Percentiles rank a stretch among this genome's conserved stretches.
These are phyloP conservation scores for Fusarium sp. DNA, from an alignment of 2,329 filamentous ascomycete species.

Conservation along the genomic window DNA sequence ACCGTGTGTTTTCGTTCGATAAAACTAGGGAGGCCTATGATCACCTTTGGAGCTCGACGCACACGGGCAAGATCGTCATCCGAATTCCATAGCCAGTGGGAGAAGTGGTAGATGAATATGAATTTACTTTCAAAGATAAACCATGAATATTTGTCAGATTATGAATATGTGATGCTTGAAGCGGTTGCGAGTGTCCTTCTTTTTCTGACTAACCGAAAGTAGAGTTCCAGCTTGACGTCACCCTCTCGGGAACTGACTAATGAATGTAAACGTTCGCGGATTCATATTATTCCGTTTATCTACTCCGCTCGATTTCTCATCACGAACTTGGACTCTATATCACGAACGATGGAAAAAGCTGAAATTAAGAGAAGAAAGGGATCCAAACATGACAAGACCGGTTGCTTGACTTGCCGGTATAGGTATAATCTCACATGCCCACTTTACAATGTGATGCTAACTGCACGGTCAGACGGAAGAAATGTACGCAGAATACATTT, in stretches of 20 bases:
- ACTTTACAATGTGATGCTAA: not conserved
- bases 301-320: not conserved
- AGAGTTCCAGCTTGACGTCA: not conserved
- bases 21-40: constrained; percentile 16
- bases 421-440: not conserved
- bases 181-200: no score
- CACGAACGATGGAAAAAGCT: not conserved
- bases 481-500: not conserved
- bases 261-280: not conserved
- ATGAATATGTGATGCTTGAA: no score
- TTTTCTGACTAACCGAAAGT: no score
- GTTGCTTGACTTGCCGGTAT: not conserved
- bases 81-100: not conserved
- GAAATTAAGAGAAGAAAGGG: not conserved
- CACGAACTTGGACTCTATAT: not conserved
- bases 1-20: constrained; percentile 10
- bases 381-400: not conserved
- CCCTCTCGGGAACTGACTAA: not conserved
- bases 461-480: not conserved
- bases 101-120: no score
- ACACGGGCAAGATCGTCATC: constrained; percentile 27
- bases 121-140: no score
- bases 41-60: constrained; percentile 24
- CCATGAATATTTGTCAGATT: no score
- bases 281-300: not conserved